A percentile compares a stretch with the other conserved stretches of the same genome.
Evolutionary conservation across 139 green algal species (phyloP).

Genomic region (Ettlia oleoabundans): DNA sequence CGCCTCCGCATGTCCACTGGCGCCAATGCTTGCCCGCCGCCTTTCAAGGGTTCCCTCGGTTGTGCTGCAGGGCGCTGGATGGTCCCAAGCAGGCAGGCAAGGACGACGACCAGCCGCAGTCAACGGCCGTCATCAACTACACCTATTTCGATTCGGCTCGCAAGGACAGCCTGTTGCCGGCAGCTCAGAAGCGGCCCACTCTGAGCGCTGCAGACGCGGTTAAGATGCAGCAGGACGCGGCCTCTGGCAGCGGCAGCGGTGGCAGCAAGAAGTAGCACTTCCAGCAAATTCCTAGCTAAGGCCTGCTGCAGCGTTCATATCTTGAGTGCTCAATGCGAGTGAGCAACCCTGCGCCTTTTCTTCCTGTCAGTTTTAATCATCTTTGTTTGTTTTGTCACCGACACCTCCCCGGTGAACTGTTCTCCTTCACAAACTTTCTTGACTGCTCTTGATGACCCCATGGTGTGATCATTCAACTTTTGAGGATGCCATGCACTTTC

Average conservation of each 20-base stretch:
- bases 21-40: background rate
- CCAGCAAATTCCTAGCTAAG: no score
- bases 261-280: background rate
- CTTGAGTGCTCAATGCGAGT: no score
- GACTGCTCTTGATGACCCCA: no score
- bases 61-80: background rate
- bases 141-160: background rate
- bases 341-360: no score
- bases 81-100: constrained; percentile 7
- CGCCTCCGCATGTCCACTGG: no score
- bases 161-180: constrained; percentile 10
- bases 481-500: no score
- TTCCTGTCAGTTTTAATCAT: no score
- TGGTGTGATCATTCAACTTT: no score
- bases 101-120: constrained; percentile 1
- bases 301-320: no score
- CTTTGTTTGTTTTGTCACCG: no score
- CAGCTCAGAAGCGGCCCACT: constrained; percentile 7
- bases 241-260: background rate
- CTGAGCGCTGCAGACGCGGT: constrained; percentile 18
- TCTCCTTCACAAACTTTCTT: no score
- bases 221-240: constrained; percentile 19
- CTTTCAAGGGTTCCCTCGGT: background rate
- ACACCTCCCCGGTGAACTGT: no score
- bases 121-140: constrained; percentile 26